Base-by-base conservation (phyloP, 2,329 filamentous ascomycete species). In the Penicillium sp. region DNA sequence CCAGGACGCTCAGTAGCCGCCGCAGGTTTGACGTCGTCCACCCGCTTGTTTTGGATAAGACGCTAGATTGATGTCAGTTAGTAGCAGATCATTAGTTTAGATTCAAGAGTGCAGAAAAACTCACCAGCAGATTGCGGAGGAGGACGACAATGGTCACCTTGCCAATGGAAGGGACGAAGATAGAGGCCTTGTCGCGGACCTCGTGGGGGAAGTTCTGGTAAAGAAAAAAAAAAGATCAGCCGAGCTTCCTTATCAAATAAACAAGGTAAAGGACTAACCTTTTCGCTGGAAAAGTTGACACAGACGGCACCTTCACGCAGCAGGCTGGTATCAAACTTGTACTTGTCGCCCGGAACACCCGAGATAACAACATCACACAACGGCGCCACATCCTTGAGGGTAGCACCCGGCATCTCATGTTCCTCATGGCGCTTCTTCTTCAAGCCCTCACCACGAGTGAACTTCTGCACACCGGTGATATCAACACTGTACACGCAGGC, bases 131-230 rank as follows among this genome's bases (percentile, higher is more conserved):
- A 70, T 99, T 99, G 52, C 94, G 83, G 67, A 97, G 79, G 54
- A 99, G 77, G 29, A 97, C 87, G 14, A 93, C 90, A 71, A 97
- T 97, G 0, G 94, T 99, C 44, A 97, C 93, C 79, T 97, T 99
- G 65, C 94, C 94, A 63, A 97, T 95, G 0, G 93, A 94, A 1
- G 94, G 94, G 16, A 97, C 92, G 67, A 97, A 99, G 67, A 99
- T 96, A 5, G 91, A 92, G 2, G 94, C 94, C 79, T 92, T 96
- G 73, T 97, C 90, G 78, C 96, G 97, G 63, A 97, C 87, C 44
- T 90, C 89, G 0, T 89, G 87, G 57, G 88, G 87, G 75, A 97
- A 97, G 77, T 99, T 97, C 79, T 85, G 64, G 34, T 45, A 2
- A 33, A 40, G 21, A 11, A 50, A 59, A 54, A 2, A 33, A 40